Evolutionary conservation across 2,329 filamentous ascomycete genomes (phyloP).

Genomic region (Graphilbum ipis-grandicollis): DNA sequence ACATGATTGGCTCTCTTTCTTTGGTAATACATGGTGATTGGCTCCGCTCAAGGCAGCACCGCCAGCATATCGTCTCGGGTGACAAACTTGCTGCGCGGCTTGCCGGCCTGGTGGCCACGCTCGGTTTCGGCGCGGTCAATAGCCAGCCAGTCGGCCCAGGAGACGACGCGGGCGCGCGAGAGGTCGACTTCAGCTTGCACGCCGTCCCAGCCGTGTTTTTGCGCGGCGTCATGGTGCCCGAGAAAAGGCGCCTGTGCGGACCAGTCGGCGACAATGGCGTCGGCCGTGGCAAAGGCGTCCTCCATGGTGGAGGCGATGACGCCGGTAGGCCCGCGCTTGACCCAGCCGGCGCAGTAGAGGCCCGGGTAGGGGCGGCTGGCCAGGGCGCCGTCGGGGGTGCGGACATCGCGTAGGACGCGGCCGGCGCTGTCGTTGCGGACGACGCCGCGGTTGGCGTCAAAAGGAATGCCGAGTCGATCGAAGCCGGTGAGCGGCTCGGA

Average conservation of each 20-base stretch:
- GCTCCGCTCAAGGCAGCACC: conserved; percentile 45
- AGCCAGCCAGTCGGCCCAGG: conserved; percentile 68
- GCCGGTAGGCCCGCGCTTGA: conserved; percentile 84
- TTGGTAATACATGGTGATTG: too few species aligned
- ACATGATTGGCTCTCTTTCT: too few species aligned
- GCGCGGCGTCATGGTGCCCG: neutral
- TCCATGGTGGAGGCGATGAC: conserved; percentile 94
- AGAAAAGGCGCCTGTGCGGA: conserved; percentile 23
- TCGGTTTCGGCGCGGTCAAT: conserved; percentile 68
- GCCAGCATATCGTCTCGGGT: conserved; percentile 39
- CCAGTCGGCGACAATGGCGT: conserved; percentile 73
- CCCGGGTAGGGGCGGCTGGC: conserved; percentile 39
- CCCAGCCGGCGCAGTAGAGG: conserved; percentile 89
- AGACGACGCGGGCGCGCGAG: conserved; percentile 38
- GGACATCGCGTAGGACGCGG: conserved; percentile 36
- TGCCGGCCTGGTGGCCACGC: conserved; percentile 49
- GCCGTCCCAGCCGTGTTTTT: conserved; percentile 55
- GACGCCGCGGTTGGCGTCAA: conserved; percentile 56
- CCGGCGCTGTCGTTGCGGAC: conserved; percentile 72
- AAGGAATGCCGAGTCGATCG: conserved; percentile 54
- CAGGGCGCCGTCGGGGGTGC: conserved; percentile 14
- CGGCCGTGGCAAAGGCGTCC: conserved; percentile 80
- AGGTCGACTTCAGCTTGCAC: conserved; percentile 42
- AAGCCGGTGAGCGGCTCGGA: conserved; percentile 64
- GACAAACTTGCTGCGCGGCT: conserved; percentile 58